Base-by-base conservation (phyloP, 352 stramenopile species). In the Phytopythium delawarense region DNA sequence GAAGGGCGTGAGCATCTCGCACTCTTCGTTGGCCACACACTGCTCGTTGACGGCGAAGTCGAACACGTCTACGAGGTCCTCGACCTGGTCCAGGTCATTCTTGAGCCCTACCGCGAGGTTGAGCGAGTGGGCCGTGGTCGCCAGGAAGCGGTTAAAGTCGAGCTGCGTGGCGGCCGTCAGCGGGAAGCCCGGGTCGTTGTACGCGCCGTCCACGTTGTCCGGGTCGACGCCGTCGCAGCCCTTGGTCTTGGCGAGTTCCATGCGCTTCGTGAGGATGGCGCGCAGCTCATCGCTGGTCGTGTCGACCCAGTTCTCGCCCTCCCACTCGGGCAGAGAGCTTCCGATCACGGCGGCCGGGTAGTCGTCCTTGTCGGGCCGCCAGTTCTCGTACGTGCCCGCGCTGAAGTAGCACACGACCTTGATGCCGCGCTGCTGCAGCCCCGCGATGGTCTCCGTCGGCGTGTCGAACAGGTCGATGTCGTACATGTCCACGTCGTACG, bases 31-130 rank as follows among this genome's bases (percentile, higher is more conserved):
- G 35, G 80, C 53, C 54, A 73, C 71, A 30, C 79, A 87, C 59
- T 80, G 70, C 67, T 89, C 79, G 50, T 83, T 86, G 46, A 87
- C 69, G 7, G 77, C 74, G 49, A 87, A 87, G 66, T 89, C 77
- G 21, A 86, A 86, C 44, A 66, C 46, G 16, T 64, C 52, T 30
- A 80, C 69, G 20, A 87, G 57, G 20, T 75, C 59, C 8, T 63
- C 35, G 45, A 86, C 62, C 59, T 81, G 71, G 53, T 69, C 62
- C 32, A 84, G 42, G 44, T 76, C 68, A 60, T 89, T 89, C 67
- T 89, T 87, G 53, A 87, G 63, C 8, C 75, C 75, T 21, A 89
- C 78, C 0, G 67, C 59, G 37, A 87, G 63, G 34, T 71, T 61
- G n/a, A 78, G 61, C 11, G 11, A n/a, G 61, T 86, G 77, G 1